Base-by-base conservation (phyloP, 305 asterid genomes). In the Fraxinus platypoda region DNA sequence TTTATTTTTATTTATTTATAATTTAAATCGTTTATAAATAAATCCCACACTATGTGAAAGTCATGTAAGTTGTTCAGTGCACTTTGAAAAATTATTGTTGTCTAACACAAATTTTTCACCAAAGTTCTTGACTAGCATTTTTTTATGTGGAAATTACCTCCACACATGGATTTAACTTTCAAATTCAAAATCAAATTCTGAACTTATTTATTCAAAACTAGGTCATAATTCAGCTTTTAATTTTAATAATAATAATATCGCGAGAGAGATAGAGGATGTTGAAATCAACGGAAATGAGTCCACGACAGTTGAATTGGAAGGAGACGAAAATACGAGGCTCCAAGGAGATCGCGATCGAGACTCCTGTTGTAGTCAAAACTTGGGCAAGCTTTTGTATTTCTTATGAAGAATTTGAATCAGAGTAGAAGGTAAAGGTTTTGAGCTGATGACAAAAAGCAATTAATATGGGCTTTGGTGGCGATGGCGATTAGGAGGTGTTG, bases 311-410 rank as follows among this genome's bases (percentile, higher is more conserved):
- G 77, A 88, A 74, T 84, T 43, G 70, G 84, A 64, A 15, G 97
- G 97, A 75, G 90, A 77, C 57, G 93, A 87, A 79, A 78, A 87
- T 54, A 92, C 81, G 82, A 95, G 80, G 57, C 96, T n/a, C 95
- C 21, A 92, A 33, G 0, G 98, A 91, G 57, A 94, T 90, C 57
- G 91, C 85, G 15, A 89, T 41, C 49, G 97, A 90, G 41, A 93
- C 78, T 37, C 94, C 85, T 73, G 88, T 75, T 17, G 89, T 82
- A 49, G 90, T 82, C n/a, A 93, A 77, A 33, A 83, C 85, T 81
- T 83, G 91, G 6, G 85, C 19, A 75, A 89, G 72, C 23, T 75
- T 68, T 41, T 64, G 78, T 52, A 74, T 3, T 37, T 76, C 76
- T 26, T 49, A 84, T 54, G 46, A 84, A 79, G 75, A 57, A 35